These are phyloP conservation scores for Chrysanthemum seticuspe DNA, from an alignment of 129 eudicot species.

Conservation along the genomic window DNA sequence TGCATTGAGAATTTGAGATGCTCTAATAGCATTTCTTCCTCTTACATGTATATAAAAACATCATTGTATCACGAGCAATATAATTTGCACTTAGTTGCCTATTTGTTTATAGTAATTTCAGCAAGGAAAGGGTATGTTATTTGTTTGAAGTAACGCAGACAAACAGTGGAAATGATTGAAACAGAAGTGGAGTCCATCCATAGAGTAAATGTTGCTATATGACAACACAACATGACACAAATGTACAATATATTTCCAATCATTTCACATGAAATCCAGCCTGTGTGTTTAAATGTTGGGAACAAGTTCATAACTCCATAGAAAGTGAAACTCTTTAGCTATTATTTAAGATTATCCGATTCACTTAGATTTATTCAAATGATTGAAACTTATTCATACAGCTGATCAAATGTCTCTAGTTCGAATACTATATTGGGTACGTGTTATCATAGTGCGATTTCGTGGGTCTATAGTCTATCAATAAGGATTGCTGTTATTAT, in stretches of 20 bases:
- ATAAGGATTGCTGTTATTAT: too few relatives aligned
- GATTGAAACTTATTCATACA: neutral
- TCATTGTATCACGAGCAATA: neutral
- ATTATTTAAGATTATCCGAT: conserved; percentile 5
- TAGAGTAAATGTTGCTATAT: conserved; percentile 28
- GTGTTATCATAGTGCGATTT: too few relatives aligned
- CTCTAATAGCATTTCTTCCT: conserved; percentile 1
- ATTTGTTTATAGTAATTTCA: neutral
- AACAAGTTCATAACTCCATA: conserved; percentile 34
- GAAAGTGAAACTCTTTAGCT: conserved; percentile 22
- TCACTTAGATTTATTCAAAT: conserved; percentile 6
- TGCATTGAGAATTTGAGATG: neutral
- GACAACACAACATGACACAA: conserved; percentile 33
- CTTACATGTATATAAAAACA: neutral
- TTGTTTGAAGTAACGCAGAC: conserved; percentile 23
- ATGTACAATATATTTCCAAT: conserved; percentile 35
- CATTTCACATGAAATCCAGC: conserved; percentile 44
- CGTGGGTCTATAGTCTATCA: too few relatives aligned
- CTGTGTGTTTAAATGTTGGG: conserved; percentile 36
- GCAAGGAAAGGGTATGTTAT: conserved; percentile 13
- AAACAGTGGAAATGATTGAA: conserved; percentile 32
- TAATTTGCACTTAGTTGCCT: conserved; percentile 3
- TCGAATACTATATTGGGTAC: neutral
- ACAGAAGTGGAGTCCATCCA: conserved; percentile 28
- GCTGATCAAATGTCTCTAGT: neutral